Evolutionary conservation across 495 filamentous ascomycete species (phyloP), one percentile per base, ranked within the genome.

Genomic region (Penicillium malachiteum): DNA sequence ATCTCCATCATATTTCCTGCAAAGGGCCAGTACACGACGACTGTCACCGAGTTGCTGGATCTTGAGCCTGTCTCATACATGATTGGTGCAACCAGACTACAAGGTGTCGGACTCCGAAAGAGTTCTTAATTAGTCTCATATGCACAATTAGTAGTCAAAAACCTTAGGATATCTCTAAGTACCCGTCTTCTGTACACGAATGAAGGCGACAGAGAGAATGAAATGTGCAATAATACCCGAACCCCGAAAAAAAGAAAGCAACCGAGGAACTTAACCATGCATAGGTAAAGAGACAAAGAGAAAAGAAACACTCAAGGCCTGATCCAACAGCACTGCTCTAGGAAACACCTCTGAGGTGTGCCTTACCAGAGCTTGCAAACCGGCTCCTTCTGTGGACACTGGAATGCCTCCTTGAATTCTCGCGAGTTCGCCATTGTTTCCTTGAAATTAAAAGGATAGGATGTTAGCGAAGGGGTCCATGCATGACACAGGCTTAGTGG

Each of bases 311-410:
- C 21, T 26, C 1, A 26, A 26, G 21, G 1, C 21, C 4, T 1
- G 21, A 21, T 2, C 14, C 14, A 43, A 43, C 3, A 48, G 42
- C 11, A 21, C 42, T 9, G 40, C 40, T 14, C 40, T 12, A 6
- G 30, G 12, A 38, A 39, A 32, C 26, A 51, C 30, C 37, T 37
- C 11, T 13, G 18, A 2, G 21, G 21, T 21, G 17, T 35, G 7
- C 48, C 13, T 34, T 69, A 90, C 86, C 86, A 90, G 45, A 90
- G 73, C 69, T 89, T 84, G 64, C 87, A 91, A 44, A 75, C 78
- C 0, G 87, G 86, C 63, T 87, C 78, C 69, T 83, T 85, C 1
- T 66, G 68, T 3, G 79, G 76, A 69, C 87, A 91, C 35, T 78
- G 72, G 64, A 88, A 91, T 13, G 79, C 81, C 61, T 89, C 81